Evolutionary conservation across 2,329 filamentous ascomycete genomes (phyloP), one percentile per base, ranked within the genome.

Genomic region (Cyphellophora europaea): DNA sequence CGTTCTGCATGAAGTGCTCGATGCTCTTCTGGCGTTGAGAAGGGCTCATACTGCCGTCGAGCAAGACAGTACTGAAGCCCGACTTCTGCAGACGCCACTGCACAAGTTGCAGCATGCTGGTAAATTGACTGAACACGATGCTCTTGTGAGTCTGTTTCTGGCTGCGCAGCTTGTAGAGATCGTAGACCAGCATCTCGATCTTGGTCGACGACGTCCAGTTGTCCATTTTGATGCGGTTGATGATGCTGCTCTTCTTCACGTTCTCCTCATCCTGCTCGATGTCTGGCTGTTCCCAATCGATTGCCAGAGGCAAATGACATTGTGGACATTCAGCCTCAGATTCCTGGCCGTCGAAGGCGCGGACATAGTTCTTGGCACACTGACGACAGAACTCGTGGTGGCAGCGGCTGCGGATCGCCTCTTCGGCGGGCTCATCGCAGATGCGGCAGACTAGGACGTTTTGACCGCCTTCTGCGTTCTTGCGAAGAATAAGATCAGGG

Each of bases 191-290:
- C 56, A 93, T 79, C 63, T 98, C 91, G 47, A 98, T 98, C 66
- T 98, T 98, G 43, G 88, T 95, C 1, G 87, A 95, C 0, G 86
- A 94, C 0, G 87, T 94, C 91, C 91, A 98, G 52, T 96, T 84
- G 56, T 93, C 85, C 88, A 96, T 95, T 61, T 89, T 86, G 63
- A 98, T 96, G 36, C 91, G 83, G 58, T 96, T 96, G 68, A 96
- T 93, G 57, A 98, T 98, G 2, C 87, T 94, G 11, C 79, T 88
- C 62, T 95, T 95, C 71, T 94, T 95, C 40, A 94, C 78, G 5
- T 79, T 63, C 2, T 77, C 71, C 56, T 89, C 83, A 43, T 95
- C 85, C 58, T 95, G 88, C 59, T 94, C 88, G 35, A 95, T 88
- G 48, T 93, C 88, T 0, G 88, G 86, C 61, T 95, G 88, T 55